Evolutionary conservation across 768 basidiomycete species (phyloP).

Genomic region (Kwoniella mangroviensis): DNA sequence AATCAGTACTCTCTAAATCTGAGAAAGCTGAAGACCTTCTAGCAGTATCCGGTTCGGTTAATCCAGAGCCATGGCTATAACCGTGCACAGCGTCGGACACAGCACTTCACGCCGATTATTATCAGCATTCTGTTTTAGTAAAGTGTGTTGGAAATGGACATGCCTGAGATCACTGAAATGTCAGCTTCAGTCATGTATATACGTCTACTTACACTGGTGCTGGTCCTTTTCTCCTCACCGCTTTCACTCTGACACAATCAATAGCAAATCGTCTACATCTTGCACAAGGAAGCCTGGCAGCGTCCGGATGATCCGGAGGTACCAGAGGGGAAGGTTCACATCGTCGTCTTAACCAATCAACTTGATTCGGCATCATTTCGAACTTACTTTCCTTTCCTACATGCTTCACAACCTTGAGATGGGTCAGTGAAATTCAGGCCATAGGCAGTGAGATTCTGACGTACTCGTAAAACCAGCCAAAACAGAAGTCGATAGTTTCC

Average conservation of each 20-base stretch:
- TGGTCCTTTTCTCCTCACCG: conserved; percentile 43
- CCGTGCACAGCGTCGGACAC: conserved; percentile 46
- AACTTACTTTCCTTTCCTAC: conserved; percentile 49
- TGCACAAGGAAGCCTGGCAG: conserved; percentile 47
- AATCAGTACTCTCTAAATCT: conserved; percentile 5
- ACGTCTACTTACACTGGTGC: conserved; percentile 41
- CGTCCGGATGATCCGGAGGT: conserved; percentile 43
- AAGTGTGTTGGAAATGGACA: conserved; percentile 1
- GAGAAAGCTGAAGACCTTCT: conserved; percentile 15
- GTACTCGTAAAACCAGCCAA: conserved; percentile 22
- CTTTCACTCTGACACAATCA: conserved; percentile 42
- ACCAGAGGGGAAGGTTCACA: conserved; percentile 53
- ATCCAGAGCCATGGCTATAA: conserved; percentile 5
- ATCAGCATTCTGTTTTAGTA: neutral
- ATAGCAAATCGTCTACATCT: conserved; percentile 48
- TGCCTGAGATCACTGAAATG: conserved; percentile 25
- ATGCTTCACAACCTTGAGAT: conserved; percentile 46
- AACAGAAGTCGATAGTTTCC: conserved; percentile 5
- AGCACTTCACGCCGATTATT: conserved; percentile 15
- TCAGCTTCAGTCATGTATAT: conserved; percentile 9
- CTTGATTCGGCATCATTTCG: neutral
- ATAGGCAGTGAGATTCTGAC: neutral
- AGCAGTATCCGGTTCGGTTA: conserved; percentile 2
- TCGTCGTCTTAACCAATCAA: conserved; percentile 30
- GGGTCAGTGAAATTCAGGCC: conserved; percentile 2